phyloP scores from a whole-genome alignment of 805 yeast species.

The Candida patagonica region DNA sequence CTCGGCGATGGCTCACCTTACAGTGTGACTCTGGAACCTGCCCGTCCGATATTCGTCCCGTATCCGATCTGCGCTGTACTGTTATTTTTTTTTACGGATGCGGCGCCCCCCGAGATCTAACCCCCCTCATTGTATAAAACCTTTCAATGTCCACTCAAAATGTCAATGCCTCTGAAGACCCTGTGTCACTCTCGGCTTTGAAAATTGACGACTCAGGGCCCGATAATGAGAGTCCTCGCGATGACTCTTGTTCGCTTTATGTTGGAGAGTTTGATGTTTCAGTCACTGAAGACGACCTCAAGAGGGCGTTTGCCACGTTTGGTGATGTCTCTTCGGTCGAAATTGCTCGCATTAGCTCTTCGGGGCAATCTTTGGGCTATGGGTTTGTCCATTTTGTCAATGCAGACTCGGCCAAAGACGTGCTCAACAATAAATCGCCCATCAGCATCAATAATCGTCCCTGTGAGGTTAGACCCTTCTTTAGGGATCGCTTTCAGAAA shows the following conservation, averaged over 20 bases:
- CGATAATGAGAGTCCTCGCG: no score
- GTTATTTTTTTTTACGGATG: no score
- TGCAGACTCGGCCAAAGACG: conserved; percentile 73
- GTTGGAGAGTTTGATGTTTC: conserved; percentile 76
- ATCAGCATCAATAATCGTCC: conserved; percentile 73
- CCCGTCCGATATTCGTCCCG: no score
- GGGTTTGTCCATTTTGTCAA: conserved; percentile 80
- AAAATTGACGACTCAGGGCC: no score
- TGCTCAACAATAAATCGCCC: conserved; percentile 77
- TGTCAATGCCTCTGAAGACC: no score
- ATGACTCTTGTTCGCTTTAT: conserved; percentile 35
- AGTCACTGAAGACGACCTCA: conserved; percentile 58
- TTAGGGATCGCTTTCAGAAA: conserved; percentile 80
- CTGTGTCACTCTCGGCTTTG: no score
- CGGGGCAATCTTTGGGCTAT: conserved; percentile 83
- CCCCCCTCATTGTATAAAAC: no score
- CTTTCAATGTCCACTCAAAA: no score
- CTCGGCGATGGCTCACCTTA: no score
- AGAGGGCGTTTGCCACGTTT: conserved; percentile 56
- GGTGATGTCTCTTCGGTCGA: conserved; percentile 84
- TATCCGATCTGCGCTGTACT: no score
- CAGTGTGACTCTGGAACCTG: no score
- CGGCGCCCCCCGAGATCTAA: no score
- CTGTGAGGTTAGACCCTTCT: conserved; percentile 90
- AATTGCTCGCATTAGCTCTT: conserved; percentile 83